Evolutionary conservation across 306 rosid genomes (phyloP).

Genomic region (Oxytropis ochrocephala): DNA sequence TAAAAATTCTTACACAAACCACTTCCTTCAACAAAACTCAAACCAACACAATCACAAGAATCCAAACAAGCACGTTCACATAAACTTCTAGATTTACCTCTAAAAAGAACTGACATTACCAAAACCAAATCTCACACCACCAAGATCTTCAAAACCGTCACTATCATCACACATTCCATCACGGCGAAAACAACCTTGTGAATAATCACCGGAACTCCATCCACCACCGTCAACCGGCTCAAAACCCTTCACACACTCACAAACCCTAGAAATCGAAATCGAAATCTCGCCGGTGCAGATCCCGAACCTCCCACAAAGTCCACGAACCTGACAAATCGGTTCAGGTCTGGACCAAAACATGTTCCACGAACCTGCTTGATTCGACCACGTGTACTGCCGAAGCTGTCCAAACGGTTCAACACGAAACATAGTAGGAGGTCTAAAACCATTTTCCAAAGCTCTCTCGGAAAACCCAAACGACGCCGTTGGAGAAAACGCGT

Average conservation of each 20-base stretch:
- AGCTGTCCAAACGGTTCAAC: constrained; percentile 47
- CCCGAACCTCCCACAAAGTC: constrained; percentile 59
- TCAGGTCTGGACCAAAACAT: constrained; percentile 62
- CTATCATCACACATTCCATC: constrained; percentile 11
- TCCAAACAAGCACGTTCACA: constrained; percentile 45
- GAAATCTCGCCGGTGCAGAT: constrained; percentile 20
- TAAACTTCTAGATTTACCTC: neutral
- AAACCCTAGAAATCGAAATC: neutral
- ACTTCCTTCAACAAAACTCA: constrained; percentile 19
- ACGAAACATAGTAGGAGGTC: constrained; percentile 46
- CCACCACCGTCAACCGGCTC: constrained; percentile 27
- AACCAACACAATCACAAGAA: constrained; percentile 52
- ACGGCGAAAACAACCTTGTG: constrained; percentile 51
- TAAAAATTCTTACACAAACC: constrained; percentile 33
- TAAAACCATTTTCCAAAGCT: constrained; percentile 25
- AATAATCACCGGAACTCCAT: constrained; percentile 49
- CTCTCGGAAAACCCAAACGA: constrained; percentile 64
- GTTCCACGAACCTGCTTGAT: constrained; percentile 48
- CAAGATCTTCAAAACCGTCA: constrained; percentile 40
- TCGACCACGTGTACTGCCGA: constrained; percentile 62
- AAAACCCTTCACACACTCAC: constrained; percentile 51
- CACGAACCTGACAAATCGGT: constrained; percentile 31
- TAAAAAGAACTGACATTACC: constrained; percentile 7
- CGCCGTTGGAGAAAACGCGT: constrained; percentile 45
- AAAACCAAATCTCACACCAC: constrained; percentile 22